These are phyloP conservation scores for Colletotrichum karsti DNA, from an alignment of 2,329 filamentous ascomycete species.

Conservation along the genomic window DNA sequence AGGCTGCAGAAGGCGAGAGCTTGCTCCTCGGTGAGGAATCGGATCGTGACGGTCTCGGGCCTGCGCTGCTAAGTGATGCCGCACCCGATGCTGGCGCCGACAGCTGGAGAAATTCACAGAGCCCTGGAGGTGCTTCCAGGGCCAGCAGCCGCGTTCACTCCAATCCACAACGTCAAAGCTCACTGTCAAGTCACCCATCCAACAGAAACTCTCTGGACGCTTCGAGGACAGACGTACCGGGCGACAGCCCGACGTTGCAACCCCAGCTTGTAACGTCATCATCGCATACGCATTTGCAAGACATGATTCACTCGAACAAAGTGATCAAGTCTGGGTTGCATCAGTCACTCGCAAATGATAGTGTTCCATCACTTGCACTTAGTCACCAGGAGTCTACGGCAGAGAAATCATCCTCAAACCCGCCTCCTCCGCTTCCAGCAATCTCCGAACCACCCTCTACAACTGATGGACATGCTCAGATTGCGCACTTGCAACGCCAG, in stretches of 20 bases:
- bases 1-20: constrained; percentile 32
- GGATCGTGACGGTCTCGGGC: constrained; percentile 43
- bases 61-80: constrained; percentile 50
- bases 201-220: constrained; percentile 48
- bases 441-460: constrained; percentile 15
- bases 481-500: constrained; percentile 73
- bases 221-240: constrained; percentile 42
- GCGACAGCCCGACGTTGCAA: constrained; percentile 72
- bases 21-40: constrained; percentile 36
- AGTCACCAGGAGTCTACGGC: constrained; percentile 57
- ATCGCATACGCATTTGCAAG: constrained; percentile 65
- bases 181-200: constrained; percentile 62
- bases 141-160: constrained; percentile 47
- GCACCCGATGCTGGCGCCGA: constrained; percentile 44
- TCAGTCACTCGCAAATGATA: constrained; percentile 65
- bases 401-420: constrained; percentile 45
- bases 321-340: constrained; percentile 64
- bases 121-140: constrained; percentile 55
- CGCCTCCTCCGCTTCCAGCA: constrained; percentile 37
- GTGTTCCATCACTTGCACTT: constrained; percentile 60
- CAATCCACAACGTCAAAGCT: constrained; percentile 50
- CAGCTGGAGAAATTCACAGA: constrained; percentile 62
- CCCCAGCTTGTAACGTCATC: constrained; percentile 56
- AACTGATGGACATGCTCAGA: constrained; percentile 45
- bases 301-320: constrained; percentile 69